Evolutionary conservation across 192 early-diverging fungal genomes (phyloP), one percentile per base, ranked within the genome.

Genomic region (Coemansia sp.): DNA sequence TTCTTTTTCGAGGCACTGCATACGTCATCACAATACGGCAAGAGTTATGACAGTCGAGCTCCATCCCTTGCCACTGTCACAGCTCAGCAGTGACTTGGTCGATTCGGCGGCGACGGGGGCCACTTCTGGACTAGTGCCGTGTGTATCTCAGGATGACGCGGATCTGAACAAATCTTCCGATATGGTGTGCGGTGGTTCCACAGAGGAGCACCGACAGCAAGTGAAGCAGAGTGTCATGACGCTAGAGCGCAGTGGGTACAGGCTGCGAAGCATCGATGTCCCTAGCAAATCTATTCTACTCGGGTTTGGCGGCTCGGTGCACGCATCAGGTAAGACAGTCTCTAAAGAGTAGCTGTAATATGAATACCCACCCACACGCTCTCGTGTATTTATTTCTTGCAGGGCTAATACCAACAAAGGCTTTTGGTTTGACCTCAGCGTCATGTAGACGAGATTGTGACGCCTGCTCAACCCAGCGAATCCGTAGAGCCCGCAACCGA

Each of bases 191-290:
- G 41, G 59, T 9, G 16, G 10, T 43, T 30, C 52, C 22, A 6
- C 18, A 12, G 44, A 43, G 37, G 15, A 38, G 39, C 20, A 18
- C 18, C 32, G 20, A 5, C 52, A 39, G 55, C 62, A 79, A 65
- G 50, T 79, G n/a, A 41, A 38, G 38, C 49, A 52, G 12, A 74
- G 80, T 56, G 53, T 32, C 2, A 47, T 82, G 20, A 69, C 65
- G 5, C n/a, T 76, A 15, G 13, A 61, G 37, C 60, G 69, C 4
- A 38, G 41, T 4, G 80, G 80, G 3, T 82, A 82, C 49, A 61
- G 24, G 11, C 35, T 82, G 16, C 80, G 61, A 30, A 82, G 80
- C 62, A 45, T 69, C 53, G 69, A 82, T 55, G 37, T 40, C 38
- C 66, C 75, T 16, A 35, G 40, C 40, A 65, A 22, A 40, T 22